phyloP scores from a whole-genome alignment of 345 rosid genomes.

The Streptanthus diversifolius region DNA sequence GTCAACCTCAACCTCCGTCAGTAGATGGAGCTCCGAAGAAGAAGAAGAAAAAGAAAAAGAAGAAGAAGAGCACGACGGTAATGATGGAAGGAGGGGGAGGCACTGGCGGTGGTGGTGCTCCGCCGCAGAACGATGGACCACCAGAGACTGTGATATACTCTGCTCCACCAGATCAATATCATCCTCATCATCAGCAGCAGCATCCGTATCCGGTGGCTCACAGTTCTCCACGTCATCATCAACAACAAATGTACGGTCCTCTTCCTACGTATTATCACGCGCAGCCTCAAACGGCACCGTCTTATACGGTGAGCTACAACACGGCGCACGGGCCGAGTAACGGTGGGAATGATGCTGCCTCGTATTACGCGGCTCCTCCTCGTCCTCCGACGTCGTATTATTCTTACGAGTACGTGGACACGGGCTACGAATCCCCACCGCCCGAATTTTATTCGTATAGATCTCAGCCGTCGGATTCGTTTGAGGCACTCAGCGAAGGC shows the following conservation, averaged over 20 bases:
- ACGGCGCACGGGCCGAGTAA: slow-evolving; percentile 38
- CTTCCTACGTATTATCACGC: slow-evolving; percentile 39
- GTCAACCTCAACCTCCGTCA: slow-evolving; percentile 34
- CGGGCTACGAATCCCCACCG: slow-evolving; percentile 41
- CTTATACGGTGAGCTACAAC: slow-evolving; percentile 51
- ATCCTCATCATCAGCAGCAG: neutral
- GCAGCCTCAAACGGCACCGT: slow-evolving; percentile 38
- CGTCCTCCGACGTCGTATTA: slow-evolving; percentile 31
- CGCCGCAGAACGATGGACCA: slow-evolving; percentile 26
- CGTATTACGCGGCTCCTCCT: slow-evolving; percentile 40
- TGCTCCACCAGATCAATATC: slow-evolving; percentile 27
- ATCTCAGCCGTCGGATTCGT: slow-evolving; percentile 55
- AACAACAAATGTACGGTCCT: slow-evolving; percentile 22
- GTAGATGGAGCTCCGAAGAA: slow-evolving; percentile 46
- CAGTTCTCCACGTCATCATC: slow-evolving; percentile 46
- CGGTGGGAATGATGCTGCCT: slow-evolving; percentile 22
- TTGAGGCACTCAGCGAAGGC: slow-evolving; percentile 80
- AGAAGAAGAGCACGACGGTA: slow-evolving; percentile 34
- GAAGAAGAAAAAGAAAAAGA: slow-evolving; percentile 69
- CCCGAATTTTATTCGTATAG: slow-evolving; percentile 35
- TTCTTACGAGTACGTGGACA: slow-evolving; percentile 43
- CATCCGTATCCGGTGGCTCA: slow-evolving; percentile 32
- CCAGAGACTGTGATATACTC: slow-evolving; percentile 41
- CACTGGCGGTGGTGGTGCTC: slow-evolving; percentile 20
- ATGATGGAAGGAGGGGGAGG: slow-evolving; percentile 18